Base-by-base conservation (phyloP, 2,329 filamentous ascomycete species). In the Aspergillus pseudonomiae region DNA sequence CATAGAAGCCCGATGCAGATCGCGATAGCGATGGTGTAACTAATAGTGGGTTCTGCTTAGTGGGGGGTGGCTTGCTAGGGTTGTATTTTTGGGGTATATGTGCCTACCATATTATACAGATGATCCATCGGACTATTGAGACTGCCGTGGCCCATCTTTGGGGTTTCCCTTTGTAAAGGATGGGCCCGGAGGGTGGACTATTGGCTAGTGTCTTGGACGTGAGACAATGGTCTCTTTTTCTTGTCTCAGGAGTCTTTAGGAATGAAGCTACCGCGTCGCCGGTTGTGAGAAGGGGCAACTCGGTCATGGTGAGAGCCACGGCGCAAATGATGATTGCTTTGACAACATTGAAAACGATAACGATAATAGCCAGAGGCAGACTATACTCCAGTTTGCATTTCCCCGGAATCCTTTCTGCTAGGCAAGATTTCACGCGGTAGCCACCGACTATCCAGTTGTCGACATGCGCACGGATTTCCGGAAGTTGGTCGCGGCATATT, bases 271-370 rank as follows among this genome's bases (percentile, higher is more conserved):
- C 30, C 19, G 63, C 63, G 55, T 65, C 63, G 12, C 60, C 63
- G n/a, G 34, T 34, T 1, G 57, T 63, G 10, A 65, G 21, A 0
- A 65, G 28, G 12, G 63, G 59, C 26, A 34, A 24, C 30, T 57
- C 21, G 6, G 43, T 39, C 28, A 46, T 45, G 1, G 56, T 48
- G 24, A 63, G 55, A 1, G 63, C 58, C 7, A 45, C 32, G 14
- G 11, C 24, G 41, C 41, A 48, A 6, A 64, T 19, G 0, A 58
- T 34, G n/a, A 39, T 55, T 2, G 59, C 54, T 45, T 74, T 73
- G 19, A 67, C 45, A 0, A 67, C 5, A 48, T 70, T 73, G 53
- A 66, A 69, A 3, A 60, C 30, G 24, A 73, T 71, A 4, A 73
- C 64, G n/a, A 67, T 46, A 19, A 69, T 39, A 12, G 39, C 53